phyloP scores from a whole-genome alignment of 2,329 filamentous ascomycete species.

The Pseudogymnoascus sp. region DNA sequence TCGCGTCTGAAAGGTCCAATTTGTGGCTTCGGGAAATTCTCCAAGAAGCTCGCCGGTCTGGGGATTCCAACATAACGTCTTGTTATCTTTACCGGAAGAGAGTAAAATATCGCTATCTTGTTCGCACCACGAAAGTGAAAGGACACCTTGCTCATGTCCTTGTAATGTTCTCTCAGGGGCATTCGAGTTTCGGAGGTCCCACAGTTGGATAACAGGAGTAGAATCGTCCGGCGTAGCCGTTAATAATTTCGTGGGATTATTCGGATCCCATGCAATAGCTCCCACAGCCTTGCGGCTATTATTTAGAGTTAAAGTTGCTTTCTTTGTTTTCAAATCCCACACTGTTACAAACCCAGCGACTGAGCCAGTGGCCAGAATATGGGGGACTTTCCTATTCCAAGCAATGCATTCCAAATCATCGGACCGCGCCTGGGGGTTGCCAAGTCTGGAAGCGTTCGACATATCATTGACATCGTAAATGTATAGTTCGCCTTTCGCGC shows the following conservation, averaged over 20 bases:
- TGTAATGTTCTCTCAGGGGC: constrained; percentile 81
- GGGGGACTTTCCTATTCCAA: constrained; percentile 97
- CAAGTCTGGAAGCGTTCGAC: constrained; percentile 78
- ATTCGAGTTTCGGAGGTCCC: constrained; percentile 94
- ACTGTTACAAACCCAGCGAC: constrained; percentile 93
- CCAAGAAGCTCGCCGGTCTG: constrained; percentile 81
- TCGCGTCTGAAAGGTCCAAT: constrained; percentile 94
- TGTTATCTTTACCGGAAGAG: constrained; percentile 94
- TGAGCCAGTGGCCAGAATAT: constrained; percentile 92
- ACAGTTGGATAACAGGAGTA: constrained; percentile 79
- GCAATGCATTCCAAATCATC: constrained; percentile 95
- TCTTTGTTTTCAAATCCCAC: constrained; percentile 97
- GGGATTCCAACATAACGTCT: constrained; percentile 93
- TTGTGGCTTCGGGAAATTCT: constrained; percentile 95
- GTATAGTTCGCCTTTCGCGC: constrained; percentile 91
- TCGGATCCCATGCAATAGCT: constrained; percentile 94
- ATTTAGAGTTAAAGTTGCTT: constrained; percentile 91
- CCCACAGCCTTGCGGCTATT: constrained; percentile 90
- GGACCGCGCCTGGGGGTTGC: constrained; percentile 77
- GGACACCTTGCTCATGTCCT: constrained; percentile 88
- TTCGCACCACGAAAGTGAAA: constrained; percentile 91
- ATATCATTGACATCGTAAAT: constrained; percentile 92
- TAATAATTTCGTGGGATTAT: constrained; percentile 86
- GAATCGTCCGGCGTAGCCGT: constrained; percentile 88
- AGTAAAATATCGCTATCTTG: constrained; percentile 85